phyloP scores from a whole-genome alignment of 2,329 filamentous ascomycete genomes.

The Hymenoscyphus infarciens region DNA sequence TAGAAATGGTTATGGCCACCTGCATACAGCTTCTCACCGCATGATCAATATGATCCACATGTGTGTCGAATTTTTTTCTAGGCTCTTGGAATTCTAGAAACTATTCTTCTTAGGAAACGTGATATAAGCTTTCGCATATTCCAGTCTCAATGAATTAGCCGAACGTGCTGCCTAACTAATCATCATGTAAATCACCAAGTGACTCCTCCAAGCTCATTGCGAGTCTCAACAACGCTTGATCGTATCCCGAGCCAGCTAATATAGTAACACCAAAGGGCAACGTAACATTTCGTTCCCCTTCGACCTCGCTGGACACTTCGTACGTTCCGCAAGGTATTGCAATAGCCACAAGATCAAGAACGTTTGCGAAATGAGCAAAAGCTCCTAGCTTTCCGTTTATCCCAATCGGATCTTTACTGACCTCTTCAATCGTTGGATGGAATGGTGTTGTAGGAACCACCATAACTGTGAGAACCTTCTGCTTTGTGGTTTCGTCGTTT shows the following conservation, averaged over 20 bases:
- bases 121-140: too few species aligned
- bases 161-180: conserved; percentile 2
- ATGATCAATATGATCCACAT: too few species aligned
- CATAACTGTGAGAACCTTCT: conserved; percentile 39
- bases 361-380: conserved; percentile 54
- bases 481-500: conserved; percentile 11
- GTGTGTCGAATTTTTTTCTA: too few species aligned
- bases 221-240: conserved; percentile 39
- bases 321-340: conserved; percentile 32
- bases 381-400: conserved; percentile 46
- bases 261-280: conserved; percentile 46
- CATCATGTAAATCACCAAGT: conserved; percentile 20
- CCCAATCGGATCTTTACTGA: conserved; percentile 47
- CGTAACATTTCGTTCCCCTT: conserved; percentile 17
- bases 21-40: too few species aligned
- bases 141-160: too few species aligned
- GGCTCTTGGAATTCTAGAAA: too few species aligned
- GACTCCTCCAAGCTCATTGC: conserved; percentile 31
- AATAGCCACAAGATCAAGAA: conserved; percentile 49
- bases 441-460: conserved; percentile 50
- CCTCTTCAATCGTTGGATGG: conserved; percentile 46
- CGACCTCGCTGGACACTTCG: conserved; percentile 15
- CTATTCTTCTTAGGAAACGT: too few species aligned
- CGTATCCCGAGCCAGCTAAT: conserved; percentile 39
- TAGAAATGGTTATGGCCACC: too few species aligned